A percentile compares a stretch with the other conserved stretches of the same genome.
These are phyloP conservation scores for Talaromyces sp. DNA, from an alignment of 2,329 filamentous ascomycete species.

Conservation along the genomic window DNA sequence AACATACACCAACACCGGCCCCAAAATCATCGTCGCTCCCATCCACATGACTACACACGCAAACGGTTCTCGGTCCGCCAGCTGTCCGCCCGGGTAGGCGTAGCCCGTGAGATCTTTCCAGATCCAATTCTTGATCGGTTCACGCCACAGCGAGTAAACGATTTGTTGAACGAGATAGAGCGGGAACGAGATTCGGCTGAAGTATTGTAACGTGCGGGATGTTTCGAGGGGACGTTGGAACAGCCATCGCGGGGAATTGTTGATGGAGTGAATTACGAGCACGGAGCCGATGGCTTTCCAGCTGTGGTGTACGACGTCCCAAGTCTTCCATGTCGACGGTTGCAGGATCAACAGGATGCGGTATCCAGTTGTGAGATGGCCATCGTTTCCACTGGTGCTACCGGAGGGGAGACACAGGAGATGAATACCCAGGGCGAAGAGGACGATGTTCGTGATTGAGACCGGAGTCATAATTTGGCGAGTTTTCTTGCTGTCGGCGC, in stretches of 20 bases:
- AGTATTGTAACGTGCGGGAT: background rate
- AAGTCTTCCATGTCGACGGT: slow-evolving; percentile 2
- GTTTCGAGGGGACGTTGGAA: slow-evolving; percentile 1
- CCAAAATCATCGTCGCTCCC: slow-evolving; percentile 3
- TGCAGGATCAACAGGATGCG: slow-evolving; percentile 4
- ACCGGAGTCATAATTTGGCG: background rate
- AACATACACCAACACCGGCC: slow-evolving; percentile 5
- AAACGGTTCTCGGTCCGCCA: slow-evolving; percentile 5
- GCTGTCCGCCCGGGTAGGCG: slow-evolving; percentile 7
- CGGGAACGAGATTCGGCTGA: slow-evolving; percentile 14
- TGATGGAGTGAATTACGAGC: slow-evolving; percentile 10
- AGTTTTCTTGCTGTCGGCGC: background rate
- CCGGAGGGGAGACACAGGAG: slow-evolving; percentile 11
- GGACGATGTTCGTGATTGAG: background rate
- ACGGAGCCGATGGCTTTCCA: slow-evolving; percentile 15
- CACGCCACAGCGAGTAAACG: slow-evolving; percentile 9
- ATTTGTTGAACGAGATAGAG: slow-evolving; percentile 10
- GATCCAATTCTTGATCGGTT: slow-evolving; percentile 8
- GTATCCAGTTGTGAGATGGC: slow-evolving; percentile 5
- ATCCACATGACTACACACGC: slow-evolving; percentile 10
- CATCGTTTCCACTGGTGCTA: background rate
- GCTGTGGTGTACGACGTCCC: slow-evolving; percentile 4
- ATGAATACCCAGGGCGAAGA: slow-evolving; percentile 9
- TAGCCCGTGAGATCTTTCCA: slow-evolving; percentile 2
- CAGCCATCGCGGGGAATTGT: slow-evolving; percentile 5